Base-by-base conservation (phyloP, 805 yeast species). In the Nakazawaea sp. region DNA sequence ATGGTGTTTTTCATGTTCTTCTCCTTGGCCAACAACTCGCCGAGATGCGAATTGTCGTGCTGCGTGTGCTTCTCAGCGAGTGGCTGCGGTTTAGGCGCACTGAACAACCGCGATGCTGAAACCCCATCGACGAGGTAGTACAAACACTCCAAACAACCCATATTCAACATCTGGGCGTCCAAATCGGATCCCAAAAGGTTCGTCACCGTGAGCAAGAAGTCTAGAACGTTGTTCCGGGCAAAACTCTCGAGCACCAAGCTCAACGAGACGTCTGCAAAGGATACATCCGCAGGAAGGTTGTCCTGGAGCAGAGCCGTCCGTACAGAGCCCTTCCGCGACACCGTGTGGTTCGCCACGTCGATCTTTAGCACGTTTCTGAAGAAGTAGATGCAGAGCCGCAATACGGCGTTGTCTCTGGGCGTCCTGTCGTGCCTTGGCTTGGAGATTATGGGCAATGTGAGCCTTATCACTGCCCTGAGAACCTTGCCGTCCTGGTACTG, bases 341-440 rank as follows among this genome's bases (percentile, higher is more conserved):
- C 56, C 1, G 78, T 68, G 4, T 70, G 47, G 25, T 70, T 75
- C 1, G 82, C 76, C 0, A 89, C 90, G 45, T 81, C 87, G 24
- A 90, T 86, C 28, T 76, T 70, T 7, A 84, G 59, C n/a, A 92
- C 48, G 53, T 92, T 92, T 44, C 95, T 69, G 44, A 88, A 68
- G 50, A 92, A 75, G 35, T 74, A 75, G 12, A 89, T 58, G 19
- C 82, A 85, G 42, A 90, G 65, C 38, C 81, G 75, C 33, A 92
- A 56, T 11, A 89, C 70, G 30, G 79, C 79, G 41, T 77, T 77
- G 47, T 89, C 97, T 26, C 86, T 63, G 0, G 77, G 65, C 2
- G 75, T 75, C 42, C 97, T 69, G 16, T 80, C 78, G 2, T 58
- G 49, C 47, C 64, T 70, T 1, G 66, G 60, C 38, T 69, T 60